phyloP scores from a whole-genome alignment of 768 basidiomycete genomes.

The Naganishia vaughanmartiniae region DNA sequence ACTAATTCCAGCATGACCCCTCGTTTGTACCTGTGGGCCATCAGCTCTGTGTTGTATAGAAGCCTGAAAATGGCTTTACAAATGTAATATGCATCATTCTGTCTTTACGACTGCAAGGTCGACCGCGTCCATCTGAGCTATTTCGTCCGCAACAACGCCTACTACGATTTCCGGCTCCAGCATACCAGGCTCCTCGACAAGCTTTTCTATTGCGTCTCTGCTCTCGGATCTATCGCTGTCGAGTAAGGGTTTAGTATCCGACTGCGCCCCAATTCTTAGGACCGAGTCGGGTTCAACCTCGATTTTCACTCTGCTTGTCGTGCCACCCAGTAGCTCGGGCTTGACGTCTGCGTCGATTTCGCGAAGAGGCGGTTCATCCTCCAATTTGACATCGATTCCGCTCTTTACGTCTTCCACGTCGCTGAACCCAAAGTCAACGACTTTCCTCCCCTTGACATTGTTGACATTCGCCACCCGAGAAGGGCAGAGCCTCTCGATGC shows the following conservation, averaged over 20 bases:
- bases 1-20: background rate
- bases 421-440: constrained; percentile 43
- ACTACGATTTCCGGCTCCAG: constrained; percentile 7
- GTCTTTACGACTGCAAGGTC: background rate
- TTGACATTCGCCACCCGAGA: constrained; percentile 41
- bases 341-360: background rate
- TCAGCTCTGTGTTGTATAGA: too few relatives aligned
- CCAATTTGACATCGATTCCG: background rate
- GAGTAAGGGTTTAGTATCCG: background rate
- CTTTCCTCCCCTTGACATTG: constrained; percentile 43
- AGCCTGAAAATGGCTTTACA: background rate
- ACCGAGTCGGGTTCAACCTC: constrained; percentile 2
- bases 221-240: background rate
- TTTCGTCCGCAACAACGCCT: constrained; percentile 1
- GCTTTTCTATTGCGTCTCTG: background rate
- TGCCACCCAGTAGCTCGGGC: background rate
- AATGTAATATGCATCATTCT: background rate
- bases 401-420: constrained; percentile 22
- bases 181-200: constrained; percentile 6
- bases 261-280: background rate
- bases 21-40: background rate
- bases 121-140: background rate
- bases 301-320: background rate
- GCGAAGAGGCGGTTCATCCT: background rate
- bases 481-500: constrained; percentile 44